Percentiles rank a stretch among this genome's conserved stretches.
Conservation (phyloP, 371 early-diverging fungal species). For the Choanephora cucurbitarum region DNA sequence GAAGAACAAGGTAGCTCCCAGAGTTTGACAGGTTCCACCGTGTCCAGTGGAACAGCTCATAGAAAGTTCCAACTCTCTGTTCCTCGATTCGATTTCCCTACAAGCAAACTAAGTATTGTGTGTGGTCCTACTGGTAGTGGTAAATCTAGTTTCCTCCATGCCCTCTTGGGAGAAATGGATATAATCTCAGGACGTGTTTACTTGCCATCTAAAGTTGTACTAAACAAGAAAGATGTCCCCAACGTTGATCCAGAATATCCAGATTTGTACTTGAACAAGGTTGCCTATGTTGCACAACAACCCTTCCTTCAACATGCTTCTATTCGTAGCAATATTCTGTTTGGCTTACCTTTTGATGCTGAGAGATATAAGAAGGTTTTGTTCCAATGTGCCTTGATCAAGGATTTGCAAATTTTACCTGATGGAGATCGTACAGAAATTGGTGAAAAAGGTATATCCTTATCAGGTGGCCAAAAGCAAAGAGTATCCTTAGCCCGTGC, state of each 20-base stretch:
- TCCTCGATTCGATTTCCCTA: constrained; percentile 57
- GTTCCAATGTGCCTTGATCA: constrained; percentile 70
- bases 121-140: constrained; percentile 77
- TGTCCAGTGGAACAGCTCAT: constrained; percentile 1
- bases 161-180: constrained; percentile 73
- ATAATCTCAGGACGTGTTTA: constrained; percentile 49
- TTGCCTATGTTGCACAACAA: constrained; percentile 81
- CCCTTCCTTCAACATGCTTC: constrained; percentile 81
- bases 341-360: constrained; percentile 71
- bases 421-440: constrained; percentile 89
- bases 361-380: constrained; percentile 69
- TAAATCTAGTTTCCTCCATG: constrained; percentile 66
- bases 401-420: constrained; percentile 80
- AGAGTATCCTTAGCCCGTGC: constrained; percentile 80
- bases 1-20: constrained; percentile 23
- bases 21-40: constrained; percentile 4
- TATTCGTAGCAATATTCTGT: constrained; percentile 84
- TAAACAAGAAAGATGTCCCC: constrained; percentile 12
- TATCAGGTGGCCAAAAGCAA: constrained; percentile 90
- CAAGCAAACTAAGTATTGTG: constrained; percentile 59
- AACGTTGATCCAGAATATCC: constrained; percentile 41
- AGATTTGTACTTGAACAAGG: constrained; percentile 42
- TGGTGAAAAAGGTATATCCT: constrained; percentile 87
- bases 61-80: constrained; percentile 23
- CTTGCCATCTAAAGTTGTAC: constrained; percentile 24